These are phyloP conservation scores for Geosmithia putterillii DNA, from an alignment of 2,329 filamentous ascomycete species.

Conservation along the genomic window DNA sequence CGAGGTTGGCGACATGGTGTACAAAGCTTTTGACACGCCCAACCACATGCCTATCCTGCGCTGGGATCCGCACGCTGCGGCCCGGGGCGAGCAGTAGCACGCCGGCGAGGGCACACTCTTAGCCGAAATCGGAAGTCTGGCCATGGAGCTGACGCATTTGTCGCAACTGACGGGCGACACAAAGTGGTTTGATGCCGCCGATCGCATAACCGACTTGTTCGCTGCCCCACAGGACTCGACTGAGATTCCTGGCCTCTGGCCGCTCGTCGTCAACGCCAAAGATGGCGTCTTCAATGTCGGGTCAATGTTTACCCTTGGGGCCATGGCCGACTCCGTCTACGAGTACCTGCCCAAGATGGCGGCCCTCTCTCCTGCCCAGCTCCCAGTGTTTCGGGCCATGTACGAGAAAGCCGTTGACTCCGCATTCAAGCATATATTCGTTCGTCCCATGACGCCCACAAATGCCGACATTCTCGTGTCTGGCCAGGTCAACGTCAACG, in stretches of 20 bases:
- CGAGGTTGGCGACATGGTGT: conserved; percentile 42
- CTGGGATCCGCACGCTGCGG: conserved; percentile 13
- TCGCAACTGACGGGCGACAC: conserved; percentile 56
- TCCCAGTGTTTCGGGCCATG: conserved; percentile 48
- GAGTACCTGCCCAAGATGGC: conserved; percentile 52
- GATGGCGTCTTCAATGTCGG: conserved; percentile 28
- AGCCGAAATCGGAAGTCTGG: conserved; percentile 52
- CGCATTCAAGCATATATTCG: conserved; percentile 51
- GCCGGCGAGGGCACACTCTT: conserved; percentile 24
- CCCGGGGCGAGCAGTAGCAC: conserved; percentile 9
- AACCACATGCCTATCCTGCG: conserved; percentile 38
- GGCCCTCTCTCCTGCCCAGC: conserved; percentile 47
- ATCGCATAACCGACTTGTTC: conserved; percentile 55
- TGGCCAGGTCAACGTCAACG: conserved; percentile 23
- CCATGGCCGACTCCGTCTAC: conserved; percentile 41
- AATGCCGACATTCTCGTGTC: conserved; percentile 52
- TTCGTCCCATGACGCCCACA: conserved; percentile 52
- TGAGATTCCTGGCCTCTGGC: conserved; percentile 63
- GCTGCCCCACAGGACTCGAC: conserved; percentile 56
- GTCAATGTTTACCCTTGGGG: conserved; percentile 35
- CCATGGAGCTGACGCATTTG: conserved; percentile 60
- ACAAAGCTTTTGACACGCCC: conserved; percentile 41
- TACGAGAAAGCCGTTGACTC: conserved; percentile 49
- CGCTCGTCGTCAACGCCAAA: conserved; percentile 47
- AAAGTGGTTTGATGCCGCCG: conserved; percentile 65